These are phyloP conservation scores for Claviceps sp. DNA, from an alignment of 2,329 filamentous ascomycete genomes.

Conservation along the genomic window DNA sequence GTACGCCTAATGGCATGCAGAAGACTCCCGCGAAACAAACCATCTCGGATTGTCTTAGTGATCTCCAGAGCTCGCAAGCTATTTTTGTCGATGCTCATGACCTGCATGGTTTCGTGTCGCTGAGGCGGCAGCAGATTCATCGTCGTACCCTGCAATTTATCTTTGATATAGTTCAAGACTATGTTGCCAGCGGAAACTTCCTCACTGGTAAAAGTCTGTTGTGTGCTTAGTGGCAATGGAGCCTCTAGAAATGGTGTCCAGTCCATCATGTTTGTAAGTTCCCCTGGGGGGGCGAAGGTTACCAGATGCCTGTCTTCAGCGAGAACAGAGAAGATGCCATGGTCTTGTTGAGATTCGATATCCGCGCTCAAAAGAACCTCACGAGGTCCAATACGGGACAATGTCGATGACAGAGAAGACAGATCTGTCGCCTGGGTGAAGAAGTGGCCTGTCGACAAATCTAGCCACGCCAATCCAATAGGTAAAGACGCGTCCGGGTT, in stretches of 20 bases:
- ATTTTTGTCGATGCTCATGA: slow-evolving; percentile 86
- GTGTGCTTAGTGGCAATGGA: slow-evolving; percentile 41
- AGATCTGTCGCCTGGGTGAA: slow-evolving; percentile 67
- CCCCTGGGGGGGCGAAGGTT: slow-evolving; percentile 48
- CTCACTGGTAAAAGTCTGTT: slow-evolving; percentile 44
- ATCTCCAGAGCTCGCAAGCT: slow-evolving; percentile 84
- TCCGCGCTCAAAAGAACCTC: slow-evolving; percentile 70
- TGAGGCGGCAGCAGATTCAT: slow-evolving; percentile 76
- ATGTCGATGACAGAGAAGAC: slow-evolving; percentile 58
- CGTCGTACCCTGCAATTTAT: slow-evolving; percentile 61
- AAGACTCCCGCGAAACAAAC: slow-evolving; percentile 66
- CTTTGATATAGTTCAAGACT: slow-evolving; percentile 73
- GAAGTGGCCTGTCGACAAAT: slow-evolving; percentile 90
- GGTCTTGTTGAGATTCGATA: slow-evolving; percentile 42
- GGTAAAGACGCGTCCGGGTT: slow-evolving; percentile 12
- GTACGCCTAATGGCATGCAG: slow-evolving; percentile 83
- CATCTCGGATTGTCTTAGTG: slow-evolving; percentile 71
- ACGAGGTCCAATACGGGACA: slow-evolving; percentile 70
- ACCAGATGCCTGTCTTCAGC: slow-evolving; percentile 64
- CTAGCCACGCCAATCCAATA: slow-evolving; percentile 82
- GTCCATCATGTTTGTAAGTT: slow-evolving; percentile 37
- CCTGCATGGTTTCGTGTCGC: slow-evolving; percentile 58
- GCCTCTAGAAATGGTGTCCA: slow-evolving; percentile 73
- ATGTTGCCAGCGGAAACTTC: slow-evolving; percentile 69
- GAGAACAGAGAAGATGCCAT: slow-evolving; percentile 53